Evolutionary conservation across 179 eudicot genomes (phyloP), one percentile per base, ranked within the genome.

Genomic region (Spinacia oleracea): DNA sequence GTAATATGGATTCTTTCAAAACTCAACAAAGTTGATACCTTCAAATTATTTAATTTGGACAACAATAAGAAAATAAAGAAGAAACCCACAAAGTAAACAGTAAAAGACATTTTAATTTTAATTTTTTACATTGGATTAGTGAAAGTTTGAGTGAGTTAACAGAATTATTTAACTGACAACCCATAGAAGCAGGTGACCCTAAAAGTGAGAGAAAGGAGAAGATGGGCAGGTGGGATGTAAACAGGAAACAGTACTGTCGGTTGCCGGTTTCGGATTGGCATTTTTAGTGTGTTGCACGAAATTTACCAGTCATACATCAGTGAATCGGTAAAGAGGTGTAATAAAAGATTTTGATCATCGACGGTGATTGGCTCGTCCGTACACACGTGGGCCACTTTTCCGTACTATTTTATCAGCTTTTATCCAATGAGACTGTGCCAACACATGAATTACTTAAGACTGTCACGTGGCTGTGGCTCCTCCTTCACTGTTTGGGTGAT

Each of bases 401-500:
- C 84, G 82, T 85, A 81, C 85, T 16, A 18, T 0, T n/a, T 46
- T 55, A 62, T 81, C 45, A 75, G 53, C 50, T 0, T 1, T 27
- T 1, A 9, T 0, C 88, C 87, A 85, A 87, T 79, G 2, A 63
- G 14, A 51, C 2, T 0, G 18, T 15, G 77, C 75, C 90, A 81
- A 25, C 74, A 40, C 67, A 53, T 68, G 15, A 3, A 1, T 35
- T 14, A 18, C 38, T 63, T 38, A 23, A 23, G 64, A 38, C 10
- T 48, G 46, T 74, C 88, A 85, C 89, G 85, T 85, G 86, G 73
- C 86, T 70, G 20, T n/a, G n/a, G n/a, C n/a, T n/a, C 40, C n/a
- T 68, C 51, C 81, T 72, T 74, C n/a, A n/a, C n/a, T n/a, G n/a
- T n/a, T 4, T 38, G 79, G 76, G 64, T 55, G 74, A 78, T 79